Conservation (phyloP, 768 basidiomycete genomes). For the Pleurotus cornucopiae region DNA sequence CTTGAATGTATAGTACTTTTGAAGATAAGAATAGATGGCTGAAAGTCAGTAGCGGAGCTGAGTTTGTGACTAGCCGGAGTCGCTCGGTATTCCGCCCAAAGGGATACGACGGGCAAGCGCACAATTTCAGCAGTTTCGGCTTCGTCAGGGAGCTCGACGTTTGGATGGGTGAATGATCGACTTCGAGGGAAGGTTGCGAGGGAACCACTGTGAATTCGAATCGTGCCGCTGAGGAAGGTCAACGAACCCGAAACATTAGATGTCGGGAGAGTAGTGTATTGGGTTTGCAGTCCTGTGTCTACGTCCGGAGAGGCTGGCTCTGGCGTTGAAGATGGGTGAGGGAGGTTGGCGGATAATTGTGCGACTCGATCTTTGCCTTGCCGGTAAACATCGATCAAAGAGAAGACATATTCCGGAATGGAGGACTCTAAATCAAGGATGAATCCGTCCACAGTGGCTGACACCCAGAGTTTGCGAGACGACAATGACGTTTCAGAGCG, state of each 20-base stretch:
- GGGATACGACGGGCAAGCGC: conserved; percentile 71
- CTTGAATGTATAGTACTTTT: conserved; percentile 89
- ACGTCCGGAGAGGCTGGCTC: conserved; percentile 15
- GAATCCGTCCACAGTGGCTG: conserved; percentile 78
- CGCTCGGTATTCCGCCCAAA: conserved; percentile 80
- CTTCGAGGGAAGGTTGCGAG: conserved; percentile 35
- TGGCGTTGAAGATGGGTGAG: conserved; percentile 35
- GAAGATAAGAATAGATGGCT: conserved; percentile 68
- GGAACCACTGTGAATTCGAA: conserved; percentile 61
- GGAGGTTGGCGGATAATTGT: conserved; percentile 51
- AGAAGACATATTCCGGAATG: conserved; percentile 74
- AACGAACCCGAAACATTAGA: conserved; percentile 64
- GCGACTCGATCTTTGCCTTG: conserved; percentile 78
- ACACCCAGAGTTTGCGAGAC: conserved; percentile 54
- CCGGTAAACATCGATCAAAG: conserved; percentile 82
- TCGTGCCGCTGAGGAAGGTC: conserved; percentile 81
- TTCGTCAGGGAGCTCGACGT: conserved; percentile 46
- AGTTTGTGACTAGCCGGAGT: conserved; percentile 40
- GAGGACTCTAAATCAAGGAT: conserved; percentile 79
- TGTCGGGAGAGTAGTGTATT: conserved; percentile 38
- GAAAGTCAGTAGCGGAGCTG: conserved; percentile 24
- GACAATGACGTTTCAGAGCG: conserved; percentile 46
- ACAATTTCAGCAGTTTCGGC: conserved; percentile 57
- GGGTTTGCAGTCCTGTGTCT: conserved; percentile 20
- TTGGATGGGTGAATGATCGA: conserved; percentile 28